Evolutionary conservation across 352 stramenopile genomes (phyloP), one percentile per base, ranked within the genome.

Genomic region (Phytopythium boreale): DNA sequence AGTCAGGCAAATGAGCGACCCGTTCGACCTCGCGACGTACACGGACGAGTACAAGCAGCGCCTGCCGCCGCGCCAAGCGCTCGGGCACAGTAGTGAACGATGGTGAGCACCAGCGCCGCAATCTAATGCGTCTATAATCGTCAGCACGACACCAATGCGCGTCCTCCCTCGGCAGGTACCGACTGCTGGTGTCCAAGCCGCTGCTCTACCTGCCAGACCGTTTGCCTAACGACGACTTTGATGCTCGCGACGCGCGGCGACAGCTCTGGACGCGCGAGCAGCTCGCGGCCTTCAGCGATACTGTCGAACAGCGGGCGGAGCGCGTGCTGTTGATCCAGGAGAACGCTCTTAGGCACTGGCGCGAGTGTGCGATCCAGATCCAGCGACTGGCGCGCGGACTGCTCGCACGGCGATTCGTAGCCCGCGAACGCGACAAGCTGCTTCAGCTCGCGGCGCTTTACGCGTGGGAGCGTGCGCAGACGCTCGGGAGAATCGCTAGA

Each of bases 151-250:
- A 10, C 27, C 14, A 52, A 37, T 1, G 27, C 12, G n/a, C n/a
- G 7, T 20, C 20, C 12, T 24, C 20, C 10, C 43, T 19, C 46
- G 20, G 36, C 37, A 83, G 80, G 82, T 67, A 63, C 19, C 60
- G 56, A 37, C 79, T 92, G 53, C 59, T 75, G 9, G 57, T 41
- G 17, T 26, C 59, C 20, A 65, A 70, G 2, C 67, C 79, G 15
- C 46, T 79, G 56, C 10, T 90, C 26, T 88, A 90, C 62, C 67
- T 92, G 7, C 75, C 79, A 15, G 68, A 76, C 59, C 69, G 80
- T 27, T 64, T 62, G 52, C 51, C 79, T 12, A 71, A 79, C 27
- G 56, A 49, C 20, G 75, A 88, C 46, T 80, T 80, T 64, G 77
- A 86, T 49, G 55, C 47, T 1, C 68, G 63, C 12, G 69, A 85